Percentiles rank a stretch among this genome's conserved stretches.
phyloP scores from a whole-genome alignment of 257 asterid genomes.

The Rubia yunnanensis region DNA sequence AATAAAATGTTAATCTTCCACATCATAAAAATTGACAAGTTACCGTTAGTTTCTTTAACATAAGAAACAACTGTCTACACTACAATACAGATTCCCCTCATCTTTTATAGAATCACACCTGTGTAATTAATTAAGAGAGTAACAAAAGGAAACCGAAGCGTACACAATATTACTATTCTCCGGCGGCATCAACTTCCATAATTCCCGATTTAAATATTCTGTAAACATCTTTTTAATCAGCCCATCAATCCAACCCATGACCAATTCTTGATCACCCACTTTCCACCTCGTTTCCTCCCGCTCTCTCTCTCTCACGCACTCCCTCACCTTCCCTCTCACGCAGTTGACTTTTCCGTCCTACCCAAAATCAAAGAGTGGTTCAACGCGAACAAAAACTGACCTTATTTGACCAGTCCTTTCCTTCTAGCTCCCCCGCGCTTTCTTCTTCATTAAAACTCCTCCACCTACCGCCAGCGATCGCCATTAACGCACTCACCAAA shows the following conservation, averaged over 20 bases:
- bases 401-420: conserved; percentile 32
- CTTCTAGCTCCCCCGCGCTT: conserved; percentile 1
- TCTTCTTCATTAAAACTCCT: neutral
- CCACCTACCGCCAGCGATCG: conserved; percentile 7
- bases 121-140: neutral
- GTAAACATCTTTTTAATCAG: too few relatives aligned
- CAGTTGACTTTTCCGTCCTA: conserved; percentile 33
- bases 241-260: too few relatives aligned
- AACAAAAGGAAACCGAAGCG: neutral
- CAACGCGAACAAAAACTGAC: conserved; percentile 10
- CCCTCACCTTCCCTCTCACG: conserved; percentile 2
- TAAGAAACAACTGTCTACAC: too few relatives aligned
- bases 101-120: neutral
- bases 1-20: neutral
- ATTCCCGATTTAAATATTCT: neutral
- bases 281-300: neutral
- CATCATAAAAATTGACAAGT: neutral
- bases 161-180: neutral
- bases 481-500: neutral
- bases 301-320: neutral
- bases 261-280: neutral
- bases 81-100: too few relatives aligned
- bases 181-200: neutral
- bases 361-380: neutral
- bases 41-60: too few relatives aligned